Evolutionary conservation across 345 rosid genomes (phyloP).

Genomic region (Lepidium aucheri): DNA sequence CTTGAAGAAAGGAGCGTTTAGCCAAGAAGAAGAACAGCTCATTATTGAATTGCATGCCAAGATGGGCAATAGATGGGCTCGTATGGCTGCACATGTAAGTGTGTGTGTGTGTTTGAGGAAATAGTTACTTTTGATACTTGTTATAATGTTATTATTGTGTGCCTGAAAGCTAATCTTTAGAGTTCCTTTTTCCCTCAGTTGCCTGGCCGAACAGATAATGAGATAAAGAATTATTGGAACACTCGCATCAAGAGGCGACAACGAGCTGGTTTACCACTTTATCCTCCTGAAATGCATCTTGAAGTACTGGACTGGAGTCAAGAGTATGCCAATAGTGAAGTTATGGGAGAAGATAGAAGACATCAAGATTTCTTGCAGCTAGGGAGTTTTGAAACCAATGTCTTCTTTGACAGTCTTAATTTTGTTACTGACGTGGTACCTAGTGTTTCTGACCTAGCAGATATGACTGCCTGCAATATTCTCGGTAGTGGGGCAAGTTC

Average conservation of each 20-base stretch:
- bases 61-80: slow-evolving; percentile 99
- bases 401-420: slow-evolving; percentile 55
- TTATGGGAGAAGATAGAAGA: slow-evolving; percentile 34
- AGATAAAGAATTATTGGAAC: slow-evolving; percentile 97
- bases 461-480: slow-evolving; percentile 38
- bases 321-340: slow-evolving; percentile 25
- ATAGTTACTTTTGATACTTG: background rate
- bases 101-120: background rate
- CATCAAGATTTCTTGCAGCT: slow-evolving; percentile 44
- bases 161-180: too few relatives aligned
- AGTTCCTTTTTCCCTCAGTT: slow-evolving; percentile 36
- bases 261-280: slow-evolving; percentile 93
- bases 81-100: slow-evolving; percentile 90
- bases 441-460: slow-evolving; percentile 50
- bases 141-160: background rate
- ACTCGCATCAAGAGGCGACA: slow-evolving; percentile 89
- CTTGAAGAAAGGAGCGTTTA: slow-evolving; percentile 92
- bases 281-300: slow-evolving; percentile 65
- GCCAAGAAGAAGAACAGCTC: slow-evolving; percentile 78
- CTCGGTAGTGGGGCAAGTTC: slow-evolving; percentile 43
- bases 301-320: slow-evolving; percentile 54
- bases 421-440: slow-evolving; percentile 36
- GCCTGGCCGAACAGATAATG: slow-evolving; percentile 98
- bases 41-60: slow-evolving; percentile 83
- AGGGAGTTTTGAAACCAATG: slow-evolving; percentile 49